Base-by-base conservation (phyloP, 2,329 filamentous ascomycete species). In the Hymenoscyphus linearis region DNA sequence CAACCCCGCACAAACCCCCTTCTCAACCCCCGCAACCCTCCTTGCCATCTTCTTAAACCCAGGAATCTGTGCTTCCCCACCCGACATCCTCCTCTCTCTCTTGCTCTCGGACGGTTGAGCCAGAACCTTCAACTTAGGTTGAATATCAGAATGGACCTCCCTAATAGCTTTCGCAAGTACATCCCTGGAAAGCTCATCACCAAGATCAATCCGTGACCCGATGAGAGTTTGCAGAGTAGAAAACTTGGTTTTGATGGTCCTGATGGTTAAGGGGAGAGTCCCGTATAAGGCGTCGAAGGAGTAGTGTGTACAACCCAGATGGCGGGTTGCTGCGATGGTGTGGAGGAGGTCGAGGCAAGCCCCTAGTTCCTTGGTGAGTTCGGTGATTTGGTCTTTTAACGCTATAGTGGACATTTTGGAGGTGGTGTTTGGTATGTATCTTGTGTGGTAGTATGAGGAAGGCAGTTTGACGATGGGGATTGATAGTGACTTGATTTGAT, bases 181-280 rank as follows among this genome's bases (percentile, higher is more conserved):
- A 37, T 47, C 36, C 4, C 60, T 44, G 12, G 65, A 44, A 1
- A n/a, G 34, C n/a, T 64, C 62, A 40, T 68, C 66, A 4, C 66
- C 66, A 10, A 66, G 53, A 57, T 68, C 66, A 58, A 68, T 63
- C 14, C 60, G 62, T 40, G 66, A 64, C 16, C 65, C 66, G 60
- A 63, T 35, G 36, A 58, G 22, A 13, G 58, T 60, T 25, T 63
- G 62, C 12, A 62, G 37, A 4, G 62, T 44, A 13, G 53, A 57
- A 55, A 57, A 68, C 35, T 55, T 31, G 16, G 35, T 47, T 26
- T 59, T 53, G 56, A 68, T 64, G 22, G 50, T 50, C 6, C 44
- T 35, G 26, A 55, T 53, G 44, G 58, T 52, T 13, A 53, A 10
- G 2, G 58, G 52, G 25, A 66, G 58, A 40, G 47, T 52, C n/a